Evolutionary conservation across 2,329 filamentous ascomycete species (phyloP), one percentile per base, ranked within the genome.

Genomic region (Acrodontium crateriforme): DNA sequence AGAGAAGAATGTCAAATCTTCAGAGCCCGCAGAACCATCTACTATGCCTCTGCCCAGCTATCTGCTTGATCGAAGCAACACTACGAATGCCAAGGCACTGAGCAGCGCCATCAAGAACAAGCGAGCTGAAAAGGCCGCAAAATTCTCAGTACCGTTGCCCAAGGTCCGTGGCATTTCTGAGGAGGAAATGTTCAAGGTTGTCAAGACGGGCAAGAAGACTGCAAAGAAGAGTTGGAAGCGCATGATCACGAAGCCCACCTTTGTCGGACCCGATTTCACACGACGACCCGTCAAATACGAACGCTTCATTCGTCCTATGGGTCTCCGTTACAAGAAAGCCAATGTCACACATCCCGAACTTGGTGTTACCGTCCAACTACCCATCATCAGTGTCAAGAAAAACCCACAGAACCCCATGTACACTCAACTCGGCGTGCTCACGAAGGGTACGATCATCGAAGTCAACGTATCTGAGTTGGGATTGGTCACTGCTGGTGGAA

Each of bases 121-220:
- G 68, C 70, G 89, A 21, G 70, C 70, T 38, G 91, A 93, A 57
- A 93, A 94, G 69, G 83, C 85, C 5, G 89, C 89, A 27, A 81
- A 87, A 52, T 95, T 94, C 54, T 71, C 70, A 17, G 89, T 95
- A 20, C 89, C 89, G 2, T 57, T 98, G 49, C 89, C 89, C 18
- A 94, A 93, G 62, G 89, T 95, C 24, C 73, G 81, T 48, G 87
- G 83, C 39, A 94, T 95, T 45, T 75, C 72, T 42, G 87, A 95
- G 63, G 83, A 92, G 66, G 87, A 93, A 63, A 87, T 94, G 78
- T 95, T 95, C 67, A 87, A 82, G 60, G 85, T 93, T 9, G 74
- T 95, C 49, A 84, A 84, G 63, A 95, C 87, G 17, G 87, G 89
- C 46, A 91, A 91, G 71, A 94, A 93, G 68, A 83, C 77, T 2